Percentiles rank a stretch among this genome's conserved stretches.
Evolutionary conservation across 148 eudicot species (phyloP).

Genomic region (Diospyros lotus): DNA sequence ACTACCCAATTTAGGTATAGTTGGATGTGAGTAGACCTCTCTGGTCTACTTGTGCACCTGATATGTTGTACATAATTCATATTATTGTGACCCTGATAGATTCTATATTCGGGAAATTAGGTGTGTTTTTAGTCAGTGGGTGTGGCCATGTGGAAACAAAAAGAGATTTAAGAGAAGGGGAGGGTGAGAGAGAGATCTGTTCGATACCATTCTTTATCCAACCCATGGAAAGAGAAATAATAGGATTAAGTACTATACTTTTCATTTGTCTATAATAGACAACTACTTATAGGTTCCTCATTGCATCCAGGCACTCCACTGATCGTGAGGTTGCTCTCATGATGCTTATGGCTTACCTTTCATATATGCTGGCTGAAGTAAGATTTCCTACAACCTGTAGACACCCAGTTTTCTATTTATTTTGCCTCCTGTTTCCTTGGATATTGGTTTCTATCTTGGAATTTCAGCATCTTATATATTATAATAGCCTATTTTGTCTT

Average conservation of each 20-base stretch:
- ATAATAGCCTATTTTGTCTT: slow-evolving; percentile 12
- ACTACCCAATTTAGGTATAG: neutral
- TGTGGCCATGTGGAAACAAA: neutral
- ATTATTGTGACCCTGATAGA: neutral
- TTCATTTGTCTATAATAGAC: neutral
- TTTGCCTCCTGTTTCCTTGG: neutral
- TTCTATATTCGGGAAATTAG: neutral
- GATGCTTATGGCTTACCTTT: slow-evolving; percentile 83
- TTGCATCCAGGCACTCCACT: slow-evolving; percentile 63
- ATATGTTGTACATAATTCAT: neutral
- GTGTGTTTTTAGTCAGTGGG: neutral
- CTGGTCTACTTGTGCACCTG: slow-evolving; percentile 7
- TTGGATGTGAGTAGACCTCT: slow-evolving; percentile 7
- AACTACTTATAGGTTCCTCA: neutral
- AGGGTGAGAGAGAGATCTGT: neutral
- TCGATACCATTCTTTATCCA: neutral
- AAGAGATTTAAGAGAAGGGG: neutral
- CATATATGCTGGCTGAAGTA: slow-evolving; percentile 85
- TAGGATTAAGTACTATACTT: neutral
- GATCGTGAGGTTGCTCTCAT: slow-evolving; percentile 87
- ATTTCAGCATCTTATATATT: neutral
- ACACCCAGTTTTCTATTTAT: neutral
- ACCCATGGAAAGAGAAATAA: neutral
- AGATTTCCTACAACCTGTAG: slow-evolving; percentile 19
- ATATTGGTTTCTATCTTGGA: neutral